These are phyloP conservation scores for Mucor plumbeus DNA, from an alignment of 371 early-diverging fungal genomes.

Conservation along the genomic window DNA sequence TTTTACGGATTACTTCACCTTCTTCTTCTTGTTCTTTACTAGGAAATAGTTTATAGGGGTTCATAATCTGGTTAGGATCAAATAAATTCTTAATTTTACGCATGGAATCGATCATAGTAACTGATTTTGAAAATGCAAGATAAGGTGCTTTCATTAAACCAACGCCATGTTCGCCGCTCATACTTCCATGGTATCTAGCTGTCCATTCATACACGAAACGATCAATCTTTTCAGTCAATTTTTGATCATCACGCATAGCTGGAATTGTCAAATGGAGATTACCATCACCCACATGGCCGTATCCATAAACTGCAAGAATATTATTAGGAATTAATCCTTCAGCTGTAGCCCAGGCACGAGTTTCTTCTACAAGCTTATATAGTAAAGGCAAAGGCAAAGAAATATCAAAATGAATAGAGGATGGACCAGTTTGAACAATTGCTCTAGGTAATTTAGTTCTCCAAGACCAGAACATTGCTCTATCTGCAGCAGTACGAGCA, in stretches of 20 bases:
- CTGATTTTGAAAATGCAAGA: slow-evolving; percentile 59
- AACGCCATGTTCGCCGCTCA: slow-evolving; percentile 73
- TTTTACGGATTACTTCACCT: slow-evolving; percentile 34
- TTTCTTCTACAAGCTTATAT: slow-evolving; percentile 78
- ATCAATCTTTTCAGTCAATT: slow-evolving; percentile 73
- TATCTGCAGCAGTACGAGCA: slow-evolving; percentile 51
- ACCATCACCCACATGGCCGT: slow-evolving; percentile 89
- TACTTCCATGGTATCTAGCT: slow-evolving; percentile 44
- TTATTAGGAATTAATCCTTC: slow-evolving; percentile 53
- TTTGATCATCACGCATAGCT: slow-evolving; percentile 55
- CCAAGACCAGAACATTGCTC: slow-evolving; percentile 44
- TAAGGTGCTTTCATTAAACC: slow-evolving; percentile 64
- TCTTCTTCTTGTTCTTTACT: slow-evolving; percentile 21
- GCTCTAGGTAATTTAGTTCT: slow-evolving; percentile 36
- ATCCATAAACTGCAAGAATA: slow-evolving; percentile 77
- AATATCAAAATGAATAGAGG: slow-evolving; percentile 76
- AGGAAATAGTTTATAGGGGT: slow-evolving; percentile 76
- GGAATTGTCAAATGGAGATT: slow-evolving; percentile 92
- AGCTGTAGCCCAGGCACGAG: slow-evolving; percentile 50
- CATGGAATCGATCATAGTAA: slow-evolving; percentile 63
- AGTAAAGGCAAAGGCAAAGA: slow-evolving; percentile 79
- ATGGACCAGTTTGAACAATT: slow-evolving; percentile 53
- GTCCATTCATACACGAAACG: slow-evolving; percentile 86
- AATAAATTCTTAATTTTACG: slow-evolving; percentile 68
- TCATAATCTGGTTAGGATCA: slow-evolving; percentile 85